phyloP scores from a whole-genome alignment of 495 filamentous ascomycete species.

The Hypoxylon lenormandii region DNA sequence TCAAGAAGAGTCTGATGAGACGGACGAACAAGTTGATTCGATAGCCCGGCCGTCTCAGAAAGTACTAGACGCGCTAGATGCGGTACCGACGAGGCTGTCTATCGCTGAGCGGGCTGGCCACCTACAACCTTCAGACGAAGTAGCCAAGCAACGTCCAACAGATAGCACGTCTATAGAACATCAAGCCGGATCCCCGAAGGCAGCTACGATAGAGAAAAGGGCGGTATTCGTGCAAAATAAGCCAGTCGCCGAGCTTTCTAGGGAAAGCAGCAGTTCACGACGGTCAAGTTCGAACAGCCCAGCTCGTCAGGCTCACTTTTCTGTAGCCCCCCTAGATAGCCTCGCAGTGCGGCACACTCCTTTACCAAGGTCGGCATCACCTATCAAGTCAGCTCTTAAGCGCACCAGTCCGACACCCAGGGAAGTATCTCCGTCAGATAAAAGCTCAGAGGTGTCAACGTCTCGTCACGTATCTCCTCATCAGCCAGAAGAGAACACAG shows the following conservation, averaged over 20 bases:
- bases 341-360: slow-evolving; percentile 77
- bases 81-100: slow-evolving; percentile 51
- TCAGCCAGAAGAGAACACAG: slow-evolving; percentile 65
- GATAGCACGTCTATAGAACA: neutral
- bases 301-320: slow-evolving; percentile 78
- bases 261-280: slow-evolving; percentile 16
- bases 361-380: slow-evolving; percentile 81
- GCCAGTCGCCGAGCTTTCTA: slow-evolving; percentile 37
- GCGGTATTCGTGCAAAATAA: slow-evolving; percentile 31
- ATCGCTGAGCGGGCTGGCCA: slow-evolving; percentile 26
- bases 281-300: slow-evolving; percentile 55
- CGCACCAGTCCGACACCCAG: slow-evolving; percentile 66
- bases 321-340: slow-evolving; percentile 60
- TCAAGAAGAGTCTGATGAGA: slow-evolving; percentile 68
- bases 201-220: slow-evolving; percentile 22
- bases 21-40: slow-evolving; percentile 50
- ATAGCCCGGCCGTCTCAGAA: slow-evolving; percentile 28
- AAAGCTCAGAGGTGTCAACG: slow-evolving; percentile 56
- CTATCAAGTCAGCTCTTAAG: slow-evolving; percentile 88
- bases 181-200: neutral
- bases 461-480: slow-evolving; percentile 40
- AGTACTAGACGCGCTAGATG: slow-evolving; percentile 48
- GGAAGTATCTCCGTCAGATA: slow-evolving; percentile 58
- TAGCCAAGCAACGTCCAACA: neutral
- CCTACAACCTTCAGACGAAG: slow-evolving; percentile 3